A percentile compares a stretch with the other conserved stretches of the same genome.
phyloP scores from a whole-genome alignment of 345 rosid genomes.

The Kandelia obovata region DNA sequence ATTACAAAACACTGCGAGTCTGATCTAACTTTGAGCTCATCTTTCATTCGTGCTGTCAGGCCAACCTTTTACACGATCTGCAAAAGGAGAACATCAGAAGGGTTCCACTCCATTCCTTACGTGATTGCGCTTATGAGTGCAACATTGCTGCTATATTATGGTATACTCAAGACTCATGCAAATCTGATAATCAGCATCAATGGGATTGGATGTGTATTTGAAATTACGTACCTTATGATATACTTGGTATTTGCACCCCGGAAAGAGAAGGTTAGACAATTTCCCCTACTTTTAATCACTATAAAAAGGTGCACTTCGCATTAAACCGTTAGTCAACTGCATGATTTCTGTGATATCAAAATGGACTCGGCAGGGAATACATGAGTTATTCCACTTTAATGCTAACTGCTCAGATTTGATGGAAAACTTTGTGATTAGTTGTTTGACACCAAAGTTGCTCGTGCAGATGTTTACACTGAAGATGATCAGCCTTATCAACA shows the following conservation, averaged over 20 bases:
- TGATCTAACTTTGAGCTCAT: neutral
- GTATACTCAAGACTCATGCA: slow-evolving; percentile 12
- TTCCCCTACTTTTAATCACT: no score
- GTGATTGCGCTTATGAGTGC: slow-evolving; percentile 20
- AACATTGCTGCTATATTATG: slow-evolving; percentile 18
- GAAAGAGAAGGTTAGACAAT: slow-evolving; percentile 11
- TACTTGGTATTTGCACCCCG: slow-evolving; percentile 15
- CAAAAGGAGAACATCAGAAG: slow-evolving; percentile 22
- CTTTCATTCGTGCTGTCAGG: slow-evolving; percentile 3
- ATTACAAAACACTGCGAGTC: neutral
- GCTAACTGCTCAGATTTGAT: no score
- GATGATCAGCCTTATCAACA: slow-evolving; percentile 5
- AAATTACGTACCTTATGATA: slow-evolving; percentile 8
- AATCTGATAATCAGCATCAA: slow-evolving; percentile 18
- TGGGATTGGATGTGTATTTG: slow-evolving; percentile 18
- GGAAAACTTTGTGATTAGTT: neutral
- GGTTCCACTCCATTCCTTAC: slow-evolving; percentile 26
- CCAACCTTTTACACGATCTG: slow-evolving; percentile 25
- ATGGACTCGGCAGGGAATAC: no score
- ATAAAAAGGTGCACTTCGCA: no score
- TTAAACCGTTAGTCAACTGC: no score
- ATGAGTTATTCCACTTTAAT: no score
- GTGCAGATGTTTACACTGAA: slow-evolving; percentile 19
- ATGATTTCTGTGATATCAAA: no score
- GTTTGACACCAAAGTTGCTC: neutral